phyloP scores from a whole-genome alignment of 1,139 yeast species.

The Taphrina wiesneri region DNA sequence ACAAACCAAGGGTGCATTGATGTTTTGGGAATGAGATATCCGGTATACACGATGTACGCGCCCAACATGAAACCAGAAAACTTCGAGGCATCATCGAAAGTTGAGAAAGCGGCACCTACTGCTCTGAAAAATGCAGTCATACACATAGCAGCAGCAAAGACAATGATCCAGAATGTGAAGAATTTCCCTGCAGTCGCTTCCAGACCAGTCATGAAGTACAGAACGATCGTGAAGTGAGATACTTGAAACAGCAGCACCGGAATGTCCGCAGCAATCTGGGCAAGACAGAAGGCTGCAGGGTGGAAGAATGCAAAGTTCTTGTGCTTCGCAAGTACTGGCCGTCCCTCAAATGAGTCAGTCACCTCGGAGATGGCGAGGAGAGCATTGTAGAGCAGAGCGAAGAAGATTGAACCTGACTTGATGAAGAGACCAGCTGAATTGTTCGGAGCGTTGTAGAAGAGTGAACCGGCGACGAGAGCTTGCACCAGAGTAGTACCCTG shows the following conservation, averaged over 20 bases:
- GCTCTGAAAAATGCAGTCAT: constrained; percentile 75
- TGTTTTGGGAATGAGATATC: constrained; percentile 58
- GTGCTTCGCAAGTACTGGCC: constrained; percentile 79
- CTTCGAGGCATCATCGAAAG: constrained; percentile 69
- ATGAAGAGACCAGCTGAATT: constrained; percentile 59
- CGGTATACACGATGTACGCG: constrained; percentile 65
- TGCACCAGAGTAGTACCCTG: constrained; percentile 52
- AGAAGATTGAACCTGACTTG: constrained; percentile 72
- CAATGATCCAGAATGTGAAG: constrained; percentile 63
- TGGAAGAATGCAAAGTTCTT: constrained; percentile 71
- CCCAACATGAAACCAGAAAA: constrained; percentile 68
- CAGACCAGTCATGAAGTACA: constrained; percentile 68
- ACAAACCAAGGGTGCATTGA: constrained; percentile 51
- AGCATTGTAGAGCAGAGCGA: constrained; percentile 75
- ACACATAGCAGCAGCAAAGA: constrained; percentile 56
- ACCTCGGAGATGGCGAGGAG: constrained; percentile 76
- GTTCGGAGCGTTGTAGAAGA: constrained; percentile 59
- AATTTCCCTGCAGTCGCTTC: constrained; percentile 68
- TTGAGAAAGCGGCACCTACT: constrained; percentile 62
- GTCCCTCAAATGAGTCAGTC: constrained; percentile 63
- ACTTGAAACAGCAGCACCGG: constrained; percentile 63
- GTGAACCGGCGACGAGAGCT: constrained; percentile 64
- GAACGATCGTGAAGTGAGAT: constrained; percentile 59
- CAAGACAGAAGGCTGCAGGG: constrained; percentile 77
- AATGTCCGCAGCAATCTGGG: constrained; percentile 65